Percentiles rank a stretch among this genome's conserved stretches.
phyloP scores from a whole-genome alignment of 2,329 filamentous ascomycete genomes.

The Arthrinium phaeospermum region DNA sequence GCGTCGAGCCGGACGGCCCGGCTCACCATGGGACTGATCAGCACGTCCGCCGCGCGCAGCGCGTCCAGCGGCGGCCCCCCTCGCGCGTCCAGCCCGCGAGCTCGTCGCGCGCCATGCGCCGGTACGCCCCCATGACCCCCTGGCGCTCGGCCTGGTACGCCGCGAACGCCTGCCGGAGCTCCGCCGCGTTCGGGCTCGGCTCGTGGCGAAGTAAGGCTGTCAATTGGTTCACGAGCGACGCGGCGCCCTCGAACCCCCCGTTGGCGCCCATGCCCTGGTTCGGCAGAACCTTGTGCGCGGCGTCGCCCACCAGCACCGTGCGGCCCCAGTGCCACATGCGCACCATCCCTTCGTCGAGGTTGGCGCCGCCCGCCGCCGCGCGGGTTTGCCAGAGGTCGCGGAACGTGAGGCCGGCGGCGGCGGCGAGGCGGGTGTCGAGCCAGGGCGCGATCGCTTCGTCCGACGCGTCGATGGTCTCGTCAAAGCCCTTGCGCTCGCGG shows the following conservation, averaged over 20 bases:
- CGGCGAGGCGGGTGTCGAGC: not conserved
- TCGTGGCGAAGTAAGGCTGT: not conserved
- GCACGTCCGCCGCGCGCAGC: not conserved
- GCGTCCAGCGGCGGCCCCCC: not conserved
- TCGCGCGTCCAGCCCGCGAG: not conserved
- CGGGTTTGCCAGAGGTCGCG: not conserved
- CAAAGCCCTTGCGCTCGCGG: not conserved
- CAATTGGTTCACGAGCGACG: not conserved
- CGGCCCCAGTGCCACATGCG: conserved; percentile 38
- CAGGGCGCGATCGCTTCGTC: not conserved
- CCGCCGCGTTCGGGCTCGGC: not conserved
- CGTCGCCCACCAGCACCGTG: conserved; percentile 42
- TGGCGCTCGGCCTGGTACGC: conserved; percentile 3
- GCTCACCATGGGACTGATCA: not conserved
- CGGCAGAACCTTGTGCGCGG: conserved; percentile 40
- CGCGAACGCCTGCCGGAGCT: not conserved
- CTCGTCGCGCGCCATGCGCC: not conserved
- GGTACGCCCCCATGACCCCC: not conserved
- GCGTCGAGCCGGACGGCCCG: not conserved
- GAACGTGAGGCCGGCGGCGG: not conserved
- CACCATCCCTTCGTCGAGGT: conserved; percentile 41
- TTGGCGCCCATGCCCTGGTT: conserved; percentile 41
- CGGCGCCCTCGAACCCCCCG: not conserved
- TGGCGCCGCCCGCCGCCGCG: conserved; percentile 29
- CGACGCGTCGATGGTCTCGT: not conserved